A percentile compares a stretch with the other conserved stretches of the same genome.
These are phyloP conservation scores for Lentinula guzmanii DNA, from an alignment of 768 basidiomycete genomes.

Conservation along the genomic window DNA sequence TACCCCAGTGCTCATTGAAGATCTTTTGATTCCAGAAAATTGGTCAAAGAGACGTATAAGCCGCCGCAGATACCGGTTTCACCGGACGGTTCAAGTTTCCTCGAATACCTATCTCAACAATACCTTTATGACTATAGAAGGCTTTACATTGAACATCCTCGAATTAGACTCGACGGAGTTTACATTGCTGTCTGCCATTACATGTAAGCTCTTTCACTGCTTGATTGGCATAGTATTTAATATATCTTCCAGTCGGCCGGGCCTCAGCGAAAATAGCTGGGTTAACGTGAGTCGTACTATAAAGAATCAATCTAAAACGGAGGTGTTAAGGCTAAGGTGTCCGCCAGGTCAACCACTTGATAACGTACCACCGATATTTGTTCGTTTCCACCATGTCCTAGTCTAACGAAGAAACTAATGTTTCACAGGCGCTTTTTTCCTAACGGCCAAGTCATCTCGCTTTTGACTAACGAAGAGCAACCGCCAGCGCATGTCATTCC, in stretches of 20 bases:
- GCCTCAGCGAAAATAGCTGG: conserved; percentile 82
- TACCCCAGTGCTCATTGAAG: background rate
- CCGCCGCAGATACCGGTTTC: conserved; percentile 66
- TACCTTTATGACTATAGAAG: conserved; percentile 56
- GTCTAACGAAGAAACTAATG: background rate
- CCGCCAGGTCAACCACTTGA: conserved; percentile 67
- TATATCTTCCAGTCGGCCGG: conserved; percentile 47
- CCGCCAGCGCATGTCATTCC: conserved; percentile 70
- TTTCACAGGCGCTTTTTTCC: conserved; percentile 73
- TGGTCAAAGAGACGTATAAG: conserved; percentile 62
- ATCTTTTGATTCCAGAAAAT: conserved; percentile 37
- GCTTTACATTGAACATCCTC: conserved; percentile 77
- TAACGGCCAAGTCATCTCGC: conserved; percentile 79
- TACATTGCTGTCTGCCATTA: conserved; percentile 93
- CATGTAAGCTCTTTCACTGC: conserved; percentile 39
- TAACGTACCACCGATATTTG: conserved; percentile 93
- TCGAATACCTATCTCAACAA: conserved; percentile 1
- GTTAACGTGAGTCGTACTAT: conserved; percentile 55
- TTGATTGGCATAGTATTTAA: conserved; percentile 5
- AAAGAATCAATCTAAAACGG: conserved; percentile 1
- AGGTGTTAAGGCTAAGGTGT: conserved; percentile 7
- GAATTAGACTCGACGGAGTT: conserved; percentile 80
- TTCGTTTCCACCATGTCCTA: conserved; percentile 26
- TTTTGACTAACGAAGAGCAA: conserved; percentile 76
- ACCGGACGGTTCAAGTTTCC: conserved; percentile 19